phyloP scores from a whole-genome alignment of 768 basidiomycete species.

The Boletus sp. region DNA sequence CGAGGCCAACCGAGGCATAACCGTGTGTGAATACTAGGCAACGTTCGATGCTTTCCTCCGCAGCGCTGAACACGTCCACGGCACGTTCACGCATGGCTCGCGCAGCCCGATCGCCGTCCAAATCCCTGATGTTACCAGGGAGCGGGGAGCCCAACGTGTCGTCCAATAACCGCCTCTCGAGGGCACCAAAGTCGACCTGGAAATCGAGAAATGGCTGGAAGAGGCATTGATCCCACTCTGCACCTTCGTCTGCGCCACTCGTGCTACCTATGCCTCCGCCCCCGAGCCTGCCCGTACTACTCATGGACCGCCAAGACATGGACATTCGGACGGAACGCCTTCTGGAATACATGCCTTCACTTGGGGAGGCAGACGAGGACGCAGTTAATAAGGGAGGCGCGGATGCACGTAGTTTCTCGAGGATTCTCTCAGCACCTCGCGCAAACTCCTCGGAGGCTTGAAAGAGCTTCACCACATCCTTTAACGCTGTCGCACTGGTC shows the following conservation, averaged over 20 bases:
- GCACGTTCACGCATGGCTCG: constrained; percentile 72
- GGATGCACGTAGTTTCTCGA: constrained; percentile 64
- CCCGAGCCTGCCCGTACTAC: constrained; percentile 17
- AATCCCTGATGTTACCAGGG: constrained; percentile 19
- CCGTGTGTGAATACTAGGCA: constrained; percentile 86
- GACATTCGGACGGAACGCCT: constrained; percentile 63
- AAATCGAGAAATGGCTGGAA: constrained; percentile 94
- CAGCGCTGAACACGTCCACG: constrained; percentile 68
- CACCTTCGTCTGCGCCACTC: constrained; percentile 19
- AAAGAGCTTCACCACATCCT: constrained; percentile 67
- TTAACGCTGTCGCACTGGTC: constrained; percentile 53
- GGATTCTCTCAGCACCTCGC: constrained; percentile 61
- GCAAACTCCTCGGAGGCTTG: constrained; percentile 84
- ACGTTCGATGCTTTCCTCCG: constrained; percentile 76
- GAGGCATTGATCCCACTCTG: constrained; percentile 85
- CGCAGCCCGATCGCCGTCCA: constrained; percentile 45
- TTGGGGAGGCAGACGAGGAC: constrained; percentile 20
- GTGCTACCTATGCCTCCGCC: constrained; percentile 10
- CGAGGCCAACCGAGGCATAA: constrained; percentile 71
- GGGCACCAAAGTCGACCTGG: constrained; percentile 75
- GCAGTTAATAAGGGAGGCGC: constrained; percentile 18
- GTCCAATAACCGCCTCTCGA: constrained; percentile 73
- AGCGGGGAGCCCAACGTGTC: constrained; percentile 51
- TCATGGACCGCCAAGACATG: constrained; percentile 53
- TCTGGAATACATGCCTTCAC: constrained; percentile 36